Conservation (phyloP, 306 rosid genomes). For the Medicago lupulina region DNA sequence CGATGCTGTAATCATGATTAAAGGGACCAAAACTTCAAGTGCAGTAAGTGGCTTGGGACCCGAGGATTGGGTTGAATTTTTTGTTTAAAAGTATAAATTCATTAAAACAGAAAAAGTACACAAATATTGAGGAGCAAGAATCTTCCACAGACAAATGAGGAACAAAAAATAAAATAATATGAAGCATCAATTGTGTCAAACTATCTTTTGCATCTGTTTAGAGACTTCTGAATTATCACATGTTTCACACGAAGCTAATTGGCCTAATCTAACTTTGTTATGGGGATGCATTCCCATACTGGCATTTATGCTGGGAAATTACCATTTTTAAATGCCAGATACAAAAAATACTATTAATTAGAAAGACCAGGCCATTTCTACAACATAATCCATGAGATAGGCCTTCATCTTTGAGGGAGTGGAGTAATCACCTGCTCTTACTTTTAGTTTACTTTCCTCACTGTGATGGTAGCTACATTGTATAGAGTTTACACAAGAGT, state of each 20-base stretch:
- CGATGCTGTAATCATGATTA: conserved; percentile 87
- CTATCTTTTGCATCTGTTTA: conserved; percentile 22
- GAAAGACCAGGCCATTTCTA: not conserved
- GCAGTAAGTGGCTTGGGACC: conserved; percentile 67
- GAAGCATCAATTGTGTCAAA: conserved; percentile 5
- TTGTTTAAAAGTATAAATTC: not conserved
- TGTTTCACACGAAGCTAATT: not conserved
- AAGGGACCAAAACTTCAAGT: conserved; percentile 85
- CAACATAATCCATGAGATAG: not conserved
- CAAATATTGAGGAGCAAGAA: conserved; percentile 26
- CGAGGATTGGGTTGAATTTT: not conserved
- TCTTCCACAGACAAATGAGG: not conserved
- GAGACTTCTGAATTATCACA: not conserved
- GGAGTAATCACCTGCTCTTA: not conserved
- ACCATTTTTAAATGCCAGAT: not conserved
- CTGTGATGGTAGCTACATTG: not conserved
- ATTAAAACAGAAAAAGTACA: not conserved
- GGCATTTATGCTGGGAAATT: not conserved
- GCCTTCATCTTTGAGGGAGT: not conserved
- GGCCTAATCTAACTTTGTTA: not conserved
- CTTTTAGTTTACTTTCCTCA: not conserved
- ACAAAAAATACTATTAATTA: not conserved
- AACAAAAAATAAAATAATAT: not conserved
- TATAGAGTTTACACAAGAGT: not conserved
- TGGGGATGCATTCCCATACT: not conserved